Base-by-base conservation (phyloP, 371 early-diverging fungal genomes). In the Umbelopsis sp. region DNA sequence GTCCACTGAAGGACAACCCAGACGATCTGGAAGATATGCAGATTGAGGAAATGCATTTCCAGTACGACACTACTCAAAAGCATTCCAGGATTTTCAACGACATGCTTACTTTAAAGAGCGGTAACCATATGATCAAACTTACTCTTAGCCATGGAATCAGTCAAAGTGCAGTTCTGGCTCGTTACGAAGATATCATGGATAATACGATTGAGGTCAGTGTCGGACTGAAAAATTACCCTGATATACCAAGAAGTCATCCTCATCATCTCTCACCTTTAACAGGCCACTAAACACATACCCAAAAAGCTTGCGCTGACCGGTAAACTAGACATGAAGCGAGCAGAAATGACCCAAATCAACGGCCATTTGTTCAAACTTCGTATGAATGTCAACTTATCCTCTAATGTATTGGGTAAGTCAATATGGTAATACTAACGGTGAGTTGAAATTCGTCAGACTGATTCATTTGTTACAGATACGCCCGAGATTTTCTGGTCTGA, bases 1-100 rank as follows among this genome's bases (percentile, higher is more conserved):
- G 74, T 22, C 75, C 82, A 4, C 73, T 85, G 76, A 72, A 74
- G 20, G 82, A 83, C 48, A 80, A 77, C 62, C 81, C 86, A 67
- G 77, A 80, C 65, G 65, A 50, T 76, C 32, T 57, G 57, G 90
- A 88, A 29, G 94, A 94, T 70, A 85, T 94, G 52, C 94, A 96
- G 75, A 87, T 87, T n/a, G 97, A 98, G 68, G 95, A 95, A 73
- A 94, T 98, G 78, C 90, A 93, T 72, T 96, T 94, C 74, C 91
- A 93, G 70, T 96, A 96, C 81, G 93, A 91, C 76, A 78, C 77
- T 0, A 78, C 80, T 0, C 81, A 83, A 50, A 65, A 78, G 68
- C 81, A 81, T 50, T 84, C 87, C 18, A 81, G 87, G 29, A 89
- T 92, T 44, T 93, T 86, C 76, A 93, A 92, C 68, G 89, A 89